Base-by-base conservation (phyloP, 148 eudicot species). In the Selenicereus undatus region DNA sequence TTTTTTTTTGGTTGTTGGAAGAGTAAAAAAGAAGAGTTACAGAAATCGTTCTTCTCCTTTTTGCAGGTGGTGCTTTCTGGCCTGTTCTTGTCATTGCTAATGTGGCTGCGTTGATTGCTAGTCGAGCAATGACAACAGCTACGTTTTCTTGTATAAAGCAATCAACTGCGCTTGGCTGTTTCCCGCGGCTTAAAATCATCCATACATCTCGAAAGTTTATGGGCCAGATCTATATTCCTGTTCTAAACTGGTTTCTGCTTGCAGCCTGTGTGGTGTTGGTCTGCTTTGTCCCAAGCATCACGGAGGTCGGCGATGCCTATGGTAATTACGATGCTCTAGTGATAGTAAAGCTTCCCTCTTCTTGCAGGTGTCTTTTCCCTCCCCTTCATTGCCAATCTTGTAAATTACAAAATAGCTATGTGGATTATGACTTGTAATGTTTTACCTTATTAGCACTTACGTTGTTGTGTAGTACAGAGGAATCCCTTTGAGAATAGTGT, bases 151-250 rank as follows among this genome's bases (percentile, higher is more conserved):
- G 99, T 85, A 90, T 96, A 70, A 96, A 96, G 86, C 99, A 96
- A 89, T 91, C 99, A 74, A 90, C 91, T 75, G 89, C 93, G 7
- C 97, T 96, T 75, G 98, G 99, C 85, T 96, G 99, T 84, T 96
- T 96, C 83, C 99, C 99, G 83, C 93, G 97, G 79, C 98, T 96
- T 58, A 96, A 96, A 87, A 93, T 96, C 76, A 86, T 96, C 74
- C 99, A 96, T 83, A 93, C 99, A 20, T 96, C 99, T 82, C 90
- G 97, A 81, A 96, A 96, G 82, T 96, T 93, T 88, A 92, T 93
- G 97, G 99, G 98, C 42, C 98, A 96, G 83, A 96, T 96, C 79
- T 96, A 96, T 85, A 96, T 96, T 82, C 99, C 99, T 56, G 94
- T 91, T 82, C 88, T 96, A 82, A 96, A 96, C 88, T 96, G 99